phyloP scores from a whole-genome alignment of 2,329 filamentous ascomycete species.

The Neospermospora avenae region DNA sequence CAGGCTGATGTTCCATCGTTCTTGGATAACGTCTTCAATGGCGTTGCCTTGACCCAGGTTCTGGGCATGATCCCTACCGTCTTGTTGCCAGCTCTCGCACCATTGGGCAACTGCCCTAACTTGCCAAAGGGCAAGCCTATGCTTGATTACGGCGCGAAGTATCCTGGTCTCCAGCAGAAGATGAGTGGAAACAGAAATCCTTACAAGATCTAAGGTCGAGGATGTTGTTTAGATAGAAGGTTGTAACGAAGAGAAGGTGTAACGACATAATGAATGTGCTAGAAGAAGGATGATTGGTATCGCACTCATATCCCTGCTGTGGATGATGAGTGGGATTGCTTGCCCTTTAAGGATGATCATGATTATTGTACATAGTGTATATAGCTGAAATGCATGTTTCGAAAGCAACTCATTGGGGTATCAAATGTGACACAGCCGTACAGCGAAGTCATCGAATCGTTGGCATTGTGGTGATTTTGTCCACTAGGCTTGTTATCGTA shows the following conservation, averaged over 20 bases:
- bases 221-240: no score
- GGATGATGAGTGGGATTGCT: background rate
- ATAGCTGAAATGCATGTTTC: no score
- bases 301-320: background rate
- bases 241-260: background rate
- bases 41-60: background rate
- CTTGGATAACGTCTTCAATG: slow-evolving; percentile 17
- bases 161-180: slow-evolving; percentile 18
- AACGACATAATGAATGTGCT: background rate
- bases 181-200: slow-evolving; percentile 8
- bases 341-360: no score
- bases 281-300: no score
- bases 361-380: no score
- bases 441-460: no score
- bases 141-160: slow-evolving; percentile 12
- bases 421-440: background rate
- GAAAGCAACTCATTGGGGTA: no score
- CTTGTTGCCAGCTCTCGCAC: slow-evolving; percentile 14
- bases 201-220: background rate
- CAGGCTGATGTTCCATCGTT: slow-evolving; percentile 17
- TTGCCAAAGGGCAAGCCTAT: slow-evolving; percentile 13
- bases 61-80: slow-evolving; percentile 13
- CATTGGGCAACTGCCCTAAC: slow-evolving; percentile 15
- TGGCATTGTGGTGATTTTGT: no score
- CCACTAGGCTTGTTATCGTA: no score